A percentile compares a stretch with the other conserved stretches of the same genome.
These are phyloP conservation scores for Haplographium delicatum DNA, from an alignment of 495 filamentous ascomycete species.

Conservation along the genomic window DNA sequence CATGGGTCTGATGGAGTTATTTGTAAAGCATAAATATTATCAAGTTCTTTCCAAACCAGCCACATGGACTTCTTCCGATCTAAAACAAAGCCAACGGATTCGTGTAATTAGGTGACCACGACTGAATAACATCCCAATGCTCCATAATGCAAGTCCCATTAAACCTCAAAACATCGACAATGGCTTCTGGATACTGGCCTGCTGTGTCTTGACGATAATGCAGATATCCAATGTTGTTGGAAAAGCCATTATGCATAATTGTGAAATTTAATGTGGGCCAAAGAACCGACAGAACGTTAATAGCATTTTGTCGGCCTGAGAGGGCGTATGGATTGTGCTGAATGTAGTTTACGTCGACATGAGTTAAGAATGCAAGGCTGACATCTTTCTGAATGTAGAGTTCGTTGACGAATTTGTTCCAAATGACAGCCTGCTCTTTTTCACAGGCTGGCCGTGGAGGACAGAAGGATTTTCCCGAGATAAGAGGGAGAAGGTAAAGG, in stretches of 20 bases:
- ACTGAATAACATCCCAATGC: conserved; percentile 14
- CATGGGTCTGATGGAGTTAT: too few relatives aligned
- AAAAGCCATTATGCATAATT: conserved; percentile 10
- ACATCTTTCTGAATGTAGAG: conserved; percentile 8
- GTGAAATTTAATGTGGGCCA: neutral
- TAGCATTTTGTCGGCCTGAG: conserved; percentile 12
- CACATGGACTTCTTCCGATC: neutral
- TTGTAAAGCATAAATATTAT: too few relatives aligned
- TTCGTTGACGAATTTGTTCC: conserved; percentile 2
- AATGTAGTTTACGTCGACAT: conserved; percentile 7
- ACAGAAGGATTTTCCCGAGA: too few relatives aligned
- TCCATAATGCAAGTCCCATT: conserved; percentile 14
- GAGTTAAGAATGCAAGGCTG: conserved; percentile 1
- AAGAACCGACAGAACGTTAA: conserved; percentile 1
- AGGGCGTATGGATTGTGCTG: conserved; percentile 17
- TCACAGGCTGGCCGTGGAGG: too few relatives aligned
- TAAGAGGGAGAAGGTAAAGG: too few relatives aligned
- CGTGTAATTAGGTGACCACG: neutral
- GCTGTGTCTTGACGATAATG: neutral
- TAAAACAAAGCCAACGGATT: conserved; percentile 13
- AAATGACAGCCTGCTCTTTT: too few relatives aligned
- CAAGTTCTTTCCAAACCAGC: too few relatives aligned
- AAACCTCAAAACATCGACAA: conserved; percentile 7
- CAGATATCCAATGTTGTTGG: conserved; percentile 2
- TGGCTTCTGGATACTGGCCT: too few relatives aligned